Evolutionary conservation across 495 filamentous ascomycete species (phyloP), one percentile per base, ranked within the genome.

Genomic region (Xanthoparmelia taractica): DNA sequence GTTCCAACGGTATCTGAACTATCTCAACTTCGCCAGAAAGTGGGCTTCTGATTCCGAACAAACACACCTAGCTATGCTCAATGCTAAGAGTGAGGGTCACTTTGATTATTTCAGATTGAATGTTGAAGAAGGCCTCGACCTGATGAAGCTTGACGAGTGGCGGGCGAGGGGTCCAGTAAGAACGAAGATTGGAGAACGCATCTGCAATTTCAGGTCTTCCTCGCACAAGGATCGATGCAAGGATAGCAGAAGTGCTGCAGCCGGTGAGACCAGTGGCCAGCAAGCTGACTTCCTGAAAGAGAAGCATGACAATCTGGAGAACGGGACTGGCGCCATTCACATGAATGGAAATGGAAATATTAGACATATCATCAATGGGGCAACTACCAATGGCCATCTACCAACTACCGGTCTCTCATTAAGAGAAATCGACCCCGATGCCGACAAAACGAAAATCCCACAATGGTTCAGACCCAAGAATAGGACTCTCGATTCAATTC

Each of bases 31-130:
- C n/a, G 64, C 64, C 15, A 57, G 37, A 20, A 68, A 66, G 29
- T 66, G 60, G 60, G 67, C 64, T 27, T 57, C 55, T 6, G 64
- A 66, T 13, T 60, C 67, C 17, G 40, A 68, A 52, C 37, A 45
- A 8, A 23, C 57, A 18, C 67, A 68, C 38, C 8, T 31, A 31
- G 31, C 33, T 17, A 63, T 66, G 67, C 31, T 63, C 13, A 48
- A 41, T 4, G 36, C 36, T 45, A 31, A 34, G 57, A 20, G 29
- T 7, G 33, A 25, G 36, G 33, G 36, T 23, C 23, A 33, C 4
- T 68, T 63, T n/a, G 20, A 68, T 29, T 81, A 80, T 52, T 77
- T 73, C 64, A 75, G 79, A 6, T 77, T 81, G 48, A 80, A 80
- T 67, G 78, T 80, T 13, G 70, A 77, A 11, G 69, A 76, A 55